A percentile compares a stretch with the other conserved stretches of the same genome.
Conservation (phyloP, 2,329 filamentous ascomycete genomes). For the Atkinsonella hypoxylon region DNA sequence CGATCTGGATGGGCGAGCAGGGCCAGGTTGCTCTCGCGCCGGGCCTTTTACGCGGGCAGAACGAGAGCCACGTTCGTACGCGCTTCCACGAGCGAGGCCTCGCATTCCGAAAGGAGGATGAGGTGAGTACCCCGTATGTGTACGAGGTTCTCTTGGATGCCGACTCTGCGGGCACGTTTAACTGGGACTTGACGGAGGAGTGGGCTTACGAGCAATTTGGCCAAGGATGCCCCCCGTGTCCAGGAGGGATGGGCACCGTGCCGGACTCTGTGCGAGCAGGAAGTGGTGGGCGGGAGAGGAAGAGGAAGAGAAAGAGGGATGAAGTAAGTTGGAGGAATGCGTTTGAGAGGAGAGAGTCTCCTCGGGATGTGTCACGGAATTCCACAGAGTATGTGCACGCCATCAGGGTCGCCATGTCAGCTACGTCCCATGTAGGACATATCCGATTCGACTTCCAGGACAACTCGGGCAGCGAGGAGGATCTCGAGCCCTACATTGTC, state of each 20-base stretch:
- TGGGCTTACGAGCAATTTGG: slow-evolving; percentile 19
- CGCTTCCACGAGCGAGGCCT: slow-evolving; percentile 29
- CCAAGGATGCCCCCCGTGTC: slow-evolving; percentile 27
- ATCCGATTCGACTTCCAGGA: slow-evolving; percentile 27
- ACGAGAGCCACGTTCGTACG: slow-evolving; percentile 9
- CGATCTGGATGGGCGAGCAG: slow-evolving; percentile 40
- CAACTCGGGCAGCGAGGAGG: not conserved
- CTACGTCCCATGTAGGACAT: slow-evolving; percentile 29
- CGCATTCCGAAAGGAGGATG: slow-evolving; percentile 28
- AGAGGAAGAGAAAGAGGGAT: slow-evolving; percentile 12
- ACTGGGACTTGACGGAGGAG: slow-evolving; percentile 25
- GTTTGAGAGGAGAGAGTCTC: slow-evolving; percentile 12
- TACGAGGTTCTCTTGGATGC: slow-evolving; percentile 32
- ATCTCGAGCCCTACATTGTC: slow-evolving; percentile 24
- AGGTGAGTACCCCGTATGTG: slow-evolving; percentile 31
- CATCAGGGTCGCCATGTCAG: slow-evolving; percentile 25
- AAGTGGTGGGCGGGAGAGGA: slow-evolving; percentile 25
- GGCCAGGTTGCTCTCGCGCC: slow-evolving; percentile 32
- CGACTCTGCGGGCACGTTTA: slow-evolving; percentile 17
- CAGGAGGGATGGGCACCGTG: slow-evolving; percentile 13
- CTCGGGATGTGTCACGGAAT: not conserved
- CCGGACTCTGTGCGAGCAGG: slow-evolving; percentile 19
- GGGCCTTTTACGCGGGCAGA: slow-evolving; percentile 17
- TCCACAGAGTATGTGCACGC: slow-evolving; percentile 9
- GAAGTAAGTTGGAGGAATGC: not conserved